Evolutionary conservation across 2,329 filamentous ascomycete species (phyloP).

Genomic region (Biscogniauxia mediterranea): DNA sequence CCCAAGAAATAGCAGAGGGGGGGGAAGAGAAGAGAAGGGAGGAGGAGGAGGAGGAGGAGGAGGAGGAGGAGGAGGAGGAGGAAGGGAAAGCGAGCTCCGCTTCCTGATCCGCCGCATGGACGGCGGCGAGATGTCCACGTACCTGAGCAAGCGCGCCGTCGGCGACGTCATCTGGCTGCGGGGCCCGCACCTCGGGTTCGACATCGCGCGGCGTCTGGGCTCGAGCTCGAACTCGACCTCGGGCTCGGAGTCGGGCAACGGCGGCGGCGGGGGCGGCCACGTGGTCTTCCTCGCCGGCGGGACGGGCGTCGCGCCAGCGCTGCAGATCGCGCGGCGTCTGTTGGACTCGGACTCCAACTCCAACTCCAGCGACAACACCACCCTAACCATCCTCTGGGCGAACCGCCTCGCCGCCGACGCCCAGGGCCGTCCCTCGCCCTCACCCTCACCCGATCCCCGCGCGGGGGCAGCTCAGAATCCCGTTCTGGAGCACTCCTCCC

Average conservation of each 20-base stretch:
- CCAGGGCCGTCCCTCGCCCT: slow-evolving; percentile 44
- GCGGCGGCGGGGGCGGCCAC: slow-evolving; percentile 27
- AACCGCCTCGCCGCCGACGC: slow-evolving; percentile 67
- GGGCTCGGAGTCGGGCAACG: too few species aligned
- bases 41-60: slow-evolving; percentile 26
- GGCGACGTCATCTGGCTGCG: slow-evolving; percentile 70
- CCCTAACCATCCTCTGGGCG: slow-evolving; percentile 80
- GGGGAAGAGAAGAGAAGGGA: slow-evolving; percentile 13
- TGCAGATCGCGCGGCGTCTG: slow-evolving; percentile 73
- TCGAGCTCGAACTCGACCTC: too few species aligned
- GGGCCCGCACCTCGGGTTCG: slow-evolving; percentile 72
- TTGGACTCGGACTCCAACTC: slow-evolving; percentile 35
- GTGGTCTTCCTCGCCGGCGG: slow-evolving; percentile 88
- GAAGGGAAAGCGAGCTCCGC: slow-evolving; percentile 46
- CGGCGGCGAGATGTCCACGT: slow-evolving; percentile 82
- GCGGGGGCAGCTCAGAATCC: slow-evolving; percentile 4
- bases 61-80: slow-evolving; percentile 27
- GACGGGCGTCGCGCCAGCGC: slow-evolving; percentile 85
- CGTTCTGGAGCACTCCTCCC: slow-evolving; percentile 13
- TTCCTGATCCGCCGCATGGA: slow-evolving; percentile 78
- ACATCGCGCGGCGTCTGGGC: slow-evolving; percentile 39
- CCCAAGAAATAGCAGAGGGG: too few species aligned
- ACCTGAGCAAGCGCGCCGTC: slow-evolving; percentile 64
- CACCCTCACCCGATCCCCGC: too few species aligned
- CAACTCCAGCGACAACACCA: slow-evolving; percentile 31